These are phyloP conservation scores for Cyanidium caldarium DNA, from an alignment of 23 red algal genomes.

Conservation along the genomic window DNA sequence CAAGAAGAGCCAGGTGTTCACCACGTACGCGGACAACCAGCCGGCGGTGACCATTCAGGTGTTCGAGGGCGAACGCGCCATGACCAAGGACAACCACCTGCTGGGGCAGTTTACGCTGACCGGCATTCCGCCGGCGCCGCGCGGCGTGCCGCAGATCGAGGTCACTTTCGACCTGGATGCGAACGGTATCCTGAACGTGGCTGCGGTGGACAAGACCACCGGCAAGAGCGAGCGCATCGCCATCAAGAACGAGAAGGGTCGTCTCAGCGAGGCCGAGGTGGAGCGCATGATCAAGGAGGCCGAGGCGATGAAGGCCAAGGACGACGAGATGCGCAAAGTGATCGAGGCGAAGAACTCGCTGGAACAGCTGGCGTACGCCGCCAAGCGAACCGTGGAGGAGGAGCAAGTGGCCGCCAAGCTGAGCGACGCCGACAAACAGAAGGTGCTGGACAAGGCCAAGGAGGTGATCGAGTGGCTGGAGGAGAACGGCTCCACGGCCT, in stretches of 20 bases:
- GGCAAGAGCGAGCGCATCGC: slow-evolving; percentile 94
- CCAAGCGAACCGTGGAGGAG: slow-evolving; percentile 63
- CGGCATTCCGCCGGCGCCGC: slow-evolving; percentile 93
- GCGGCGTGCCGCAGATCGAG: slow-evolving; percentile 94
- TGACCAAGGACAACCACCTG: slow-evolving; percentile 90
- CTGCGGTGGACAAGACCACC: slow-evolving; percentile 89
- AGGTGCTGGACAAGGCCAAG: slow-evolving; percentile 53
- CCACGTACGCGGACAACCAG: slow-evolving; percentile 99
- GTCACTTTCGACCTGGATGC: slow-evolving; percentile 98
- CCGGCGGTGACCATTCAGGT: slow-evolving; percentile 97
- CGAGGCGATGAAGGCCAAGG: slow-evolving; percentile 91
- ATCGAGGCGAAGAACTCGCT: slow-evolving; percentile 75
- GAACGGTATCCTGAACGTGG: slow-evolving; percentile 97
- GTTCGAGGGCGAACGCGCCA: slow-evolving; percentile 85
- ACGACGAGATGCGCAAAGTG: slow-evolving; percentile 52
- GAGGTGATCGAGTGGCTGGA: slow-evolving; percentile 91
- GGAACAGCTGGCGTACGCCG: slow-evolving; percentile 83
- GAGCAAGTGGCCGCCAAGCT: slow-evolving; percentile 78
- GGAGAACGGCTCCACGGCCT: slow-evolving; percentile 40
- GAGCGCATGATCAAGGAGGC: slow-evolving; percentile 98
- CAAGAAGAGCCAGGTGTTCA: slow-evolving; percentile 97
- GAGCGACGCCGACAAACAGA: slow-evolving; percentile 54
- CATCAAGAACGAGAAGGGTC: slow-evolving; percentile 97
- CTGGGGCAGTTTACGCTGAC: slow-evolving; percentile 94
- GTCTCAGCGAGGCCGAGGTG: slow-evolving; percentile 79